Evolutionary conservation across 2,329 filamentous ascomycete genomes (phyloP), one percentile per base, ranked within the genome.

Genomic region (Camillea tinctor): DNA sequence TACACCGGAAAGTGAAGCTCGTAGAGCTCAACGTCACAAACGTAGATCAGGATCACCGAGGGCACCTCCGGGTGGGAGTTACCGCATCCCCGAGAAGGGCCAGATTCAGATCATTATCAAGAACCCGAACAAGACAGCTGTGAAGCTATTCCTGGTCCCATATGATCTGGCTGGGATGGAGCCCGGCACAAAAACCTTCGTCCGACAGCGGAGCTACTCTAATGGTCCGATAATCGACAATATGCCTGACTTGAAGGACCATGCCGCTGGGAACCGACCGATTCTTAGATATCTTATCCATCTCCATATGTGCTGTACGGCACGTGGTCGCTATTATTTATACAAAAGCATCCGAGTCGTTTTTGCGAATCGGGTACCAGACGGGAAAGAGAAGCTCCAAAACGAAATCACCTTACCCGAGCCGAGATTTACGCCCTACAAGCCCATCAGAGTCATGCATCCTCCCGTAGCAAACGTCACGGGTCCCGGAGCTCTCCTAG

Each of bases 21-120:
- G 68, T 36, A 73, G 65, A 60, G 30, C 68, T 13, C 65, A 71
- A 50, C 73, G 75, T 61, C 66, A 72, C 5, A 88, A 84, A 64
- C 83, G 88, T 55, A 81, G 85, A 56, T 81, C 85, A 5, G 76
- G 80, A 26, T 82, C 81, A 23, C 84, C 86, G 1, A 88, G 84
- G 74, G 86, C 89, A 17, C 91, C 93, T 0, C 90, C 92, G 0
- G 92, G 93, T 7, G 94, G 95, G 40, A 92, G 91, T 71, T 99
- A 98, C 74, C 89, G 95, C 50, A 97, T 99, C 56, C 95, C 95
- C 0, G 89, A 95, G 71, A 90, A 93, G 74, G 95, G 95, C 0
- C 95, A 98, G 75, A 81, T 99, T 15, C 95, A 99, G 70, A 96
- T 99, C 64, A 89, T 99, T 63, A 92, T 99, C 73, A 98, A 98